phyloP scores from a whole-genome alignment of 148 eudicot genomes.

The Rheum nobile region DNA sequence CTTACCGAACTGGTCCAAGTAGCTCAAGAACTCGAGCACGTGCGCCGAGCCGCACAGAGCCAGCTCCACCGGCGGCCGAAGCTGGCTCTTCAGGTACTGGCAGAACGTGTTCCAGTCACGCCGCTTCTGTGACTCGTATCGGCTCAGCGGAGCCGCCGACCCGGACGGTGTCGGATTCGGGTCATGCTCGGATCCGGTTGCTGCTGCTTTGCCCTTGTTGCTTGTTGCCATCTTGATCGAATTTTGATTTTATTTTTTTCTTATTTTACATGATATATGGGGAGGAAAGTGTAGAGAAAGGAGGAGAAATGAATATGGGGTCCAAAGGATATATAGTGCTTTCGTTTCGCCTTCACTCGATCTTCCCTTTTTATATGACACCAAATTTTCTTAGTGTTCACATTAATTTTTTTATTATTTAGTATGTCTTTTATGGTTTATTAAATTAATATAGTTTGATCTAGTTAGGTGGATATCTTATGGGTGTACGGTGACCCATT shows the following conservation, averaged over 20 bases:
- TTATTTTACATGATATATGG: not conserved
- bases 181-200: not conserved
- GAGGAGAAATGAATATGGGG: not conserved
- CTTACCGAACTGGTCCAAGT: constrained; percentile 43
- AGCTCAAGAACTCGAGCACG: constrained; percentile 42
- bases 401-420: not conserved
- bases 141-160: constrained; percentile 25
- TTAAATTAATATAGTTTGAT: not conserved
- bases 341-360: not conserved
- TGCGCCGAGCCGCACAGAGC: constrained; percentile 48
- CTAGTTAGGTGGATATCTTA: not conserved
- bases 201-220: not conserved
- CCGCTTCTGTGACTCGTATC: constrained; percentile 66
- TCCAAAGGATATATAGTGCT: constrained; percentile 2
- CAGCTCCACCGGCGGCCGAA: constrained; percentile 48
- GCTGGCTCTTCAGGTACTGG: constrained; percentile 63
- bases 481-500: not conserved
- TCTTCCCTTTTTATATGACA: not conserved
- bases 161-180: not conserved
- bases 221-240: not conserved
- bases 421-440: not conserved
- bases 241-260: not conserved
- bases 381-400: not conserved
- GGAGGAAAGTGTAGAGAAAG: not conserved
- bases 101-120: constrained; percentile 86